Evolutionary conservation across 2,329 filamentous ascomycete genomes (phyloP).

Genomic region (Grosmannia serpens): DNA sequence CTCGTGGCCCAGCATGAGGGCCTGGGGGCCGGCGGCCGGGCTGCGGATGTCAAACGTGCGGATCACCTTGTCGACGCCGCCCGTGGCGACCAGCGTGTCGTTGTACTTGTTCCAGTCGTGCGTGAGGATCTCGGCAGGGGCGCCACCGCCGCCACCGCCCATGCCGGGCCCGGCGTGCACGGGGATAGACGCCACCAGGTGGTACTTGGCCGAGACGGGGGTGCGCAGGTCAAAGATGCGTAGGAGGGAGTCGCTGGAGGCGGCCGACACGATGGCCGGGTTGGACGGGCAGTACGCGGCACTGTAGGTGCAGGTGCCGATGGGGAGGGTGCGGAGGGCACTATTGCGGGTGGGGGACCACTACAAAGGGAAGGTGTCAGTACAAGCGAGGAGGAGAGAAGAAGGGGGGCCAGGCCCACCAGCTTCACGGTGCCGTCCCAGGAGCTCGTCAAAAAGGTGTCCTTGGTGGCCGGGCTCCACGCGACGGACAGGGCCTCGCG

Average conservation of each 20-base stretch:
- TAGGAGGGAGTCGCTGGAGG: conserved; percentile 79
- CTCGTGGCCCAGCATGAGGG: conserved; percentile 71
- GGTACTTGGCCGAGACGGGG: conserved; percentile 75
- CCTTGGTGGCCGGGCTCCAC: conserved; percentile 88
- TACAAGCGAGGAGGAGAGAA: not conserved
- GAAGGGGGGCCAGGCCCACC: conserved; percentile 26
- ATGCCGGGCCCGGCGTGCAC: conserved; percentile 54
- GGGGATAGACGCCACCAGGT: conserved; percentile 71
- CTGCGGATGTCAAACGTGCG: conserved; percentile 84
- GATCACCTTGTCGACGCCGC: conserved; percentile 76
- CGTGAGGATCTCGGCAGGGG: conserved; percentile 76
- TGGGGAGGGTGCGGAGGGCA: conserved; percentile 75
- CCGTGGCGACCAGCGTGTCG: conserved; percentile 72
- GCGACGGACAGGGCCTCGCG: conserved; percentile 85
- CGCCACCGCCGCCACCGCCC: conserved; percentile 21
- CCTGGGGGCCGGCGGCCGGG: conserved; percentile 58
- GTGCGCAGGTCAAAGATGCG: conserved; percentile 87
- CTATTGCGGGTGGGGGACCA: conserved; percentile 72
- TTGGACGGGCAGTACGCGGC: conserved; percentile 84
- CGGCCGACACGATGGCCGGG: conserved; percentile 73
- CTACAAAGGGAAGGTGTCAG: conserved; percentile 22
- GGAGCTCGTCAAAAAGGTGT: conserved; percentile 79
- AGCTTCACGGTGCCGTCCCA: conserved; percentile 97
- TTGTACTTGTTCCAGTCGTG: conserved; percentile 99
- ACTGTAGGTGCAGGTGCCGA: conserved; percentile 89